Conservation (phyloP, 2,329 filamentous ascomycete genomes). For the Scleromitrula shiraiana region DNA sequence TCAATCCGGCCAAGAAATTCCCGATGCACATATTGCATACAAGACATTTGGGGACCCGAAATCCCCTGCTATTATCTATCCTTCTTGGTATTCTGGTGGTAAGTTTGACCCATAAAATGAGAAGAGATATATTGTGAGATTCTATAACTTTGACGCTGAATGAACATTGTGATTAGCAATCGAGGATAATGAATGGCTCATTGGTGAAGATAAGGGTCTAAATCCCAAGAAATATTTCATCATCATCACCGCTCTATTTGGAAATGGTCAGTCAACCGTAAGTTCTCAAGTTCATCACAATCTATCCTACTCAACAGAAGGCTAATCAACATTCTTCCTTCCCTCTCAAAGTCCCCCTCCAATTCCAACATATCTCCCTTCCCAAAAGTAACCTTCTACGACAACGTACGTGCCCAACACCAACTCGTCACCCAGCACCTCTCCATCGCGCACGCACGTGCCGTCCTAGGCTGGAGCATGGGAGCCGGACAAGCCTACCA, state of each 20-base stretch:
- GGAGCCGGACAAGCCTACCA: constrained; percentile 59
- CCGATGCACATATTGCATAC: constrained; percentile 63
- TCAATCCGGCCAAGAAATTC: constrained; percentile 53
- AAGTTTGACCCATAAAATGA: too few species aligned
- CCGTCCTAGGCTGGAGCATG: constrained; percentile 65
- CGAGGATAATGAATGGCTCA: constrained; percentile 66
- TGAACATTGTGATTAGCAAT: constrained; percentile 38
- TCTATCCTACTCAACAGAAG: neutral
- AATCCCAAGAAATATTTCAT: constrained; percentile 60
- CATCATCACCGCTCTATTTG: constrained; percentile 60
- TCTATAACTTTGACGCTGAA: neutral
- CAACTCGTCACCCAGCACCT: constrained; percentile 56
- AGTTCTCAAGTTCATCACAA: constrained; percentile 15
- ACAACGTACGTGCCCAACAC: constrained; percentile 62
- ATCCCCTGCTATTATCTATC: constrained; percentile 63
- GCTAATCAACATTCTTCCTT: neutral
- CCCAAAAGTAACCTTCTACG: constrained; percentile 55
- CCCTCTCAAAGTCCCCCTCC: constrained; percentile 43
- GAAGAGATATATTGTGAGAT: too few species aligned
- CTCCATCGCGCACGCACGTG: constrained; percentile 49
- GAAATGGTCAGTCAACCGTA: constrained; percentile 55
- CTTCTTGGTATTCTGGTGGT: constrained; percentile 66
- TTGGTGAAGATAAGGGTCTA: constrained; percentile 42
- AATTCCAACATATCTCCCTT: constrained; percentile 52
- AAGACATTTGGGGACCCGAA: constrained; percentile 62